Evolutionary conservation across 1,139 yeast species (phyloP).

Genomic region (Saccharomyces hybrid): DNA sequence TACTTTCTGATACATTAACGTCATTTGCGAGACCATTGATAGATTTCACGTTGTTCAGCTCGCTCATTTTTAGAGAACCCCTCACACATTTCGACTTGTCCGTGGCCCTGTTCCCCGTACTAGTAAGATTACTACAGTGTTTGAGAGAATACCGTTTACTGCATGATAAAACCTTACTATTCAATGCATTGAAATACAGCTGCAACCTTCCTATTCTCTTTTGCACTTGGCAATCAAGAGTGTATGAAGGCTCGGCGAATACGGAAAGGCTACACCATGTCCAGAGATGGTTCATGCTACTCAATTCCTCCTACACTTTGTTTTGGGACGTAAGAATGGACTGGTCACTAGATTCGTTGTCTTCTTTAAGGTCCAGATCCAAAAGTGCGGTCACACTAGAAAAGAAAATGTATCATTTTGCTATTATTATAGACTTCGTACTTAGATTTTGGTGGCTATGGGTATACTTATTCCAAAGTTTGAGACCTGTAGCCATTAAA

Average conservation of each 20-base stretch:
- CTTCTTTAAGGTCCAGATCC: constrained; percentile 29
- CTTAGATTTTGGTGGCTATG: constrained; percentile 73
- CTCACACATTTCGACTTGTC: constrained; percentile 28
- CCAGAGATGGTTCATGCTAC: constrained; percentile 20
- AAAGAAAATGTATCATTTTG: constrained; percentile 41
- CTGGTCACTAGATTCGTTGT: constrained; percentile 65
- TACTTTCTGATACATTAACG: constrained; percentile 73
- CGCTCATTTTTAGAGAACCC: constrained; percentile 30
- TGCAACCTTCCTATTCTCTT: constrained; percentile 60
- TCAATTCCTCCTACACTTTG: constrained; percentile 72
- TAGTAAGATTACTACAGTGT: constrained; percentile 76
- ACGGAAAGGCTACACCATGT: constrained; percentile 8
- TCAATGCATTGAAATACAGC: constrained; percentile 67
- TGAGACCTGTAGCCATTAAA: not conserved
- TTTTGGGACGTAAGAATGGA: constrained; percentile 86
- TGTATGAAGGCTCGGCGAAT: constrained; percentile 16
- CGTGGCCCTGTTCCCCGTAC: constrained; percentile 52
- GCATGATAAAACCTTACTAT: constrained; percentile 47
- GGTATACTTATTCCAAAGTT: constrained; percentile 29
- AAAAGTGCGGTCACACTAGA: constrained; percentile 28
- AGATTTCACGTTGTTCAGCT: constrained; percentile 49
- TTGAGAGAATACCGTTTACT: constrained; percentile 54
- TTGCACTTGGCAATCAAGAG: constrained; percentile 28
- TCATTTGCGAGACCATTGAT: constrained; percentile 70
- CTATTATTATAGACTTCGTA: constrained; percentile 51